Conservation (phyloP, 1,139 yeast genomes). For the Debaryomyces subglobosus region DNA sequence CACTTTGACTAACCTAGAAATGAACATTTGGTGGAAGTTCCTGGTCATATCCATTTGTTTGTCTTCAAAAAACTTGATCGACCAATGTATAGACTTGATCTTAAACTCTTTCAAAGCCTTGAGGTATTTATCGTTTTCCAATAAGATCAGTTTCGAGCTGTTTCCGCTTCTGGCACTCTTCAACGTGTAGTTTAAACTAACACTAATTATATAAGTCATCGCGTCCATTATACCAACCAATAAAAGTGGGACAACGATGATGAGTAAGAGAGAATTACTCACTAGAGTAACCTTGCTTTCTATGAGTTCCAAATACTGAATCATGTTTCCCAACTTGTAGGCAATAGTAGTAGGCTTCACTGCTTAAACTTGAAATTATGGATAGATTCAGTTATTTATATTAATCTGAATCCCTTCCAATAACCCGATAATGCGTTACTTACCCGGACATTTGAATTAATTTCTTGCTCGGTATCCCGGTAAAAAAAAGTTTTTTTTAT, state of each 20-base stretch:
- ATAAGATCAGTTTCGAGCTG: background rate
- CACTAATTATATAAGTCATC: slow-evolving; percentile 7
- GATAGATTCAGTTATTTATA: slow-evolving; percentile 1
- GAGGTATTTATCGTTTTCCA: slow-evolving; percentile 3
- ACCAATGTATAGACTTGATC: slow-evolving; percentile 9
- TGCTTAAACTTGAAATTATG: background rate
- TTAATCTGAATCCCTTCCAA: background rate
- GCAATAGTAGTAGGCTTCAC: background rate
- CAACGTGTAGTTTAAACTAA: background rate
- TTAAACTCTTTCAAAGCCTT: slow-evolving; percentile 3
- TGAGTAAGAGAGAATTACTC: slow-evolving; percentile 9
- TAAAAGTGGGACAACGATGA: slow-evolving; percentile 10
- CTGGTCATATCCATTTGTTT: slow-evolving; percentile 3
- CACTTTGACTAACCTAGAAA: slow-evolving; percentile 9
- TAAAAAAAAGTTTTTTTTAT: background rate
- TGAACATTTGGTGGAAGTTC: slow-evolving; percentile 6
- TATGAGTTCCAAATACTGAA: slow-evolving; percentile 6
- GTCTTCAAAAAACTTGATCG: slow-evolving; percentile 1
- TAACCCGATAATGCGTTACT: background rate
- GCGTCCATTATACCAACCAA: slow-evolving; percentile 10
- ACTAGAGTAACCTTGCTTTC: slow-evolving; percentile 6
- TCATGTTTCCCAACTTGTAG: slow-evolving; percentile 4
- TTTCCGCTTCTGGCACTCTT: background rate
- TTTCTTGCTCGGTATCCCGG: slow-evolving; percentile 3
- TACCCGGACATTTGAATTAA: background rate